Evolutionary conservation across 305 asterid genomes (phyloP), one percentile per base, ranked within the genome.

Genomic region (Fraxinus ornus): DNA sequence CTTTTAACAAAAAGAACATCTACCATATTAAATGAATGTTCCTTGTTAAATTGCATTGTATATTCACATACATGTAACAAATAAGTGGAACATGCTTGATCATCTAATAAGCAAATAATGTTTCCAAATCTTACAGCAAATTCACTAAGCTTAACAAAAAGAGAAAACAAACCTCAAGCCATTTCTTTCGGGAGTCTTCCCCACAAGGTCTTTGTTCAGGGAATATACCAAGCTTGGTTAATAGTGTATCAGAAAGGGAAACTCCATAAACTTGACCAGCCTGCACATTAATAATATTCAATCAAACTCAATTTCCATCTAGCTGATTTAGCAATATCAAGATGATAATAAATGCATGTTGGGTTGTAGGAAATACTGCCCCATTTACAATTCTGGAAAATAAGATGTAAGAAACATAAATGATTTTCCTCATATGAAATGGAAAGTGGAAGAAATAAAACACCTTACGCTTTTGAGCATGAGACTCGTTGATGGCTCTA

Each of bases 251-350:
- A 82, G 97, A 91, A 86, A 96, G 97, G 75, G 98, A 93, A 84
- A 94, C 93, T 84, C 97, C 99, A 87, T 94, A 96, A 78, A 96
- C 97, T 88, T 96, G 99, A 39, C 98, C 99, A 4, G 95, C 99
- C 99, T 94, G 93, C 86, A 84, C 35, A 82, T 35, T 66, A 85
- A 52, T 36, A 81, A 77, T 60, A 86, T 64, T 44, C 66, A 47
- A 64, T 72, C 78, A 75, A 78, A 62, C 73, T 78, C 64, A 80
- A 36, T 76, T 36, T 39, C 47, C 81, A 62, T 77, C 47, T 7
- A 39, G 35, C 57, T 83, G 37, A 49, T 24, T 57, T 80, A 26
- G 60, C 75, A 71, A 60, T 33, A 82, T 72, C n/a, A 24, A 80
- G 77, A 72, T n/a, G 39, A 75, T 36, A 78, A 64, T 62, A 76